These are phyloP conservation scores for Apiospora hydei DNA, from an alignment of 2,329 filamentous ascomycete genomes.

Conservation along the genomic window DNA sequence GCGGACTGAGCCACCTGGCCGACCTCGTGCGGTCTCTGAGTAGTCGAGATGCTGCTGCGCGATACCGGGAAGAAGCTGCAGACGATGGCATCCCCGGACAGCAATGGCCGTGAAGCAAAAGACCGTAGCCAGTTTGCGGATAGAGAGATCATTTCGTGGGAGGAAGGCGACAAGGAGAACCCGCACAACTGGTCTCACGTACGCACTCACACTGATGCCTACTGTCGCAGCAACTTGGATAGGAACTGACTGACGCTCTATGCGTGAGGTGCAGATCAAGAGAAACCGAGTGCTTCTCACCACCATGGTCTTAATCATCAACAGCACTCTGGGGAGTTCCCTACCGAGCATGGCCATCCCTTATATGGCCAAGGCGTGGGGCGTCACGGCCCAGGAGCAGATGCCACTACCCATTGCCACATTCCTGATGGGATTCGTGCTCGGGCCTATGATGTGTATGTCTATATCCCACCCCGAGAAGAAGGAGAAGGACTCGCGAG, in stretches of 20 bases:
- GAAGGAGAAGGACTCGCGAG: not conserved
- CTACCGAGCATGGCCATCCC: slow-evolving; percentile 69
- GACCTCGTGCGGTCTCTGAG: slow-evolving; percentile 36
- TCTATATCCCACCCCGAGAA: too few relatives aligned
- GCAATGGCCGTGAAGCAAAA: slow-evolving; percentile 20
- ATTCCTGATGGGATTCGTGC: slow-evolving; percentile 70
- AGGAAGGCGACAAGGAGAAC: slow-evolving; percentile 56
- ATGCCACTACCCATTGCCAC: slow-evolving; percentile 66
- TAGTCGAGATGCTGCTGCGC: slow-evolving; percentile 49
- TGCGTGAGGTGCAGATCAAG: slow-evolving; percentile 60
- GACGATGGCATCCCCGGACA: slow-evolving; percentile 43
- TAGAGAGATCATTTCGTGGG: slow-evolving; percentile 53
- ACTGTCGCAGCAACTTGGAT: too few relatives aligned
- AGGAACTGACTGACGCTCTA: not conserved
- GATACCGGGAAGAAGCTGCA: slow-evolving; percentile 51
- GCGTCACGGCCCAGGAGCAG: slow-evolving; percentile 55
- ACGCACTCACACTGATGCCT: slow-evolving; percentile 41
- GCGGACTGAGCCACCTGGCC: not conserved
- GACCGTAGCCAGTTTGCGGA: slow-evolving; percentile 33
- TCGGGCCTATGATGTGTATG: slow-evolving; percentile 50
- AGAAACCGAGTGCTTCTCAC: slow-evolving; percentile 52
- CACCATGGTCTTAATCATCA: slow-evolving; percentile 67
- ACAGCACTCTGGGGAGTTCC: slow-evolving; percentile 71
- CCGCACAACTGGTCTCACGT: slow-evolving; percentile 57
- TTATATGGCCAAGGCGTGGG: slow-evolving; percentile 64